Percentiles rank a stretch among this genome's conserved stretches.
Evolutionary conservation across 352 stramenopile species (phyloP).

Genomic region (Phytophthora pistaciae): DNA sequence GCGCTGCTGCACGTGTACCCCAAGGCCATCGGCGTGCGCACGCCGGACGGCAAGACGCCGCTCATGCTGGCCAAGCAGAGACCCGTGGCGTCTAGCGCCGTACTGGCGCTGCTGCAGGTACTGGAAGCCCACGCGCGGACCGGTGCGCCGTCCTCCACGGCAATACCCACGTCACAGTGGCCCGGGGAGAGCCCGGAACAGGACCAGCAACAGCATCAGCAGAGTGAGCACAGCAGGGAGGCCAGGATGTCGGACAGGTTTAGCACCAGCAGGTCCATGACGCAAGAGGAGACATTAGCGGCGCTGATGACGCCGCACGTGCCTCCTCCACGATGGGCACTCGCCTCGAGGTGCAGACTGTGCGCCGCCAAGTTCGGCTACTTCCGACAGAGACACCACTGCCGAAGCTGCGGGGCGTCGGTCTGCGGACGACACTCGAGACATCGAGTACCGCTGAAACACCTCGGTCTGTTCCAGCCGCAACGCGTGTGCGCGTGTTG

Average conservation of each 20-base stretch:
- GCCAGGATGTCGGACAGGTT: constrained; percentile 23
- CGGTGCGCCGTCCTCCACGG: constrained; percentile 16
- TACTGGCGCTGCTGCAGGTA: constrained; percentile 41
- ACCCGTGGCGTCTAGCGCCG: constrained; percentile 35
- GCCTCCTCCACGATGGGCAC: constrained; percentile 59
- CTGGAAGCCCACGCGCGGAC: constrained; percentile 43
- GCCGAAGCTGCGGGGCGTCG: constrained; percentile 80
- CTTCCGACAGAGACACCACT: constrained; percentile 84
- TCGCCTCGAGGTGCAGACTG: constrained; percentile 63
- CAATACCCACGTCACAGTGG: constrained; percentile 25
- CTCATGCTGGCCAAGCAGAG: constrained; percentile 54
- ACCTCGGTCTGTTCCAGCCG: constrained; percentile 60
- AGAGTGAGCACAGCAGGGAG: constrained; percentile 3
- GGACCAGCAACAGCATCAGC: constrained; percentile 4
- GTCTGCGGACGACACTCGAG: constrained; percentile 81
- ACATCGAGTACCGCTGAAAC: constrained; percentile 66
- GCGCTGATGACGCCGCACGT: constrained; percentile 30
- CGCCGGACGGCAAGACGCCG: constrained; percentile 57
- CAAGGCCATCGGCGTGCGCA: constrained; percentile 55
- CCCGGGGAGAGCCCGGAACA: constrained; percentile 13
- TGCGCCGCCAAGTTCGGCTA: constrained; percentile 83
- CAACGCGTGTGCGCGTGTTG: constrained; percentile 76
- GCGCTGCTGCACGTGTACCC: constrained; percentile 76
- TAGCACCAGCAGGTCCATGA: constrained; percentile 21
- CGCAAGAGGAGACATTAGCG: constrained; percentile 36